Conservation (phyloP, 768 basidiomycete species). For the Leucosporidium scottii region DNA sequence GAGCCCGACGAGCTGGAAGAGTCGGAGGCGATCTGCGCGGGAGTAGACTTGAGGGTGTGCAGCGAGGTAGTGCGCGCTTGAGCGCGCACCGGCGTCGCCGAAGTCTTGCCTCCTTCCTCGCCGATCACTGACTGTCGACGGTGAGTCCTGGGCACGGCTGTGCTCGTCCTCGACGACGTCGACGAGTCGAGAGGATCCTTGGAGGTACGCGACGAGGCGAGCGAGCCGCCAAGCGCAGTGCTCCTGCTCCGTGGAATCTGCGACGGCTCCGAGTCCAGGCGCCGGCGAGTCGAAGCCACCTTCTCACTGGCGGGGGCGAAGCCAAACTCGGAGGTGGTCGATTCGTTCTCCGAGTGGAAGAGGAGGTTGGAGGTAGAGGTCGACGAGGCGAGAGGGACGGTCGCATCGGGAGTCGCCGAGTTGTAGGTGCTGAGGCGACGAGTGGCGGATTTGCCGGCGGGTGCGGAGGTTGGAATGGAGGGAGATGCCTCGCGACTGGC, state of each 20-base stretch:
- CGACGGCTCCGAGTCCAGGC: constrained; percentile 26
- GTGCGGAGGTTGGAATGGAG: not conserved
- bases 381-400: constrained; percentile 7
- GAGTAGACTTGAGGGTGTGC: too few species aligned
- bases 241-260: constrained; percentile 28
- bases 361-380: not conserved
- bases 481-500: not conserved
- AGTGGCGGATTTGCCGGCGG: not conserved
- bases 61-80: too few species aligned
- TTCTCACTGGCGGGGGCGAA: constrained; percentile 19
- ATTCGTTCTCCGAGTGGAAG: not conserved
- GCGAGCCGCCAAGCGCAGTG: constrained; percentile 1
- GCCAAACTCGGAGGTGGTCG: constrained; percentile 17
- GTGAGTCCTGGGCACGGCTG: not conserved
- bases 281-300: constrained; percentile 7
- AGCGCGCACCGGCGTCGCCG: too few species aligned
- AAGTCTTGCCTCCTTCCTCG: constrained; percentile 9
- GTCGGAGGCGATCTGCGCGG: not conserved
- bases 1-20: not conserved
- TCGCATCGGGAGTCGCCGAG: constrained; percentile 3
- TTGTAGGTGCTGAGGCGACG: constrained; percentile 5
- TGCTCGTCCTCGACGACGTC: not conserved
- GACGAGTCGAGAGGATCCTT: constrained; percentile 6
- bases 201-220: not conserved
- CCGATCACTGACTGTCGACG: constrained; percentile 10